Base-by-base conservation (phyloP, 495 filamentous ascomycete species). In the Barbatosphaeria neglecta region DNA sequence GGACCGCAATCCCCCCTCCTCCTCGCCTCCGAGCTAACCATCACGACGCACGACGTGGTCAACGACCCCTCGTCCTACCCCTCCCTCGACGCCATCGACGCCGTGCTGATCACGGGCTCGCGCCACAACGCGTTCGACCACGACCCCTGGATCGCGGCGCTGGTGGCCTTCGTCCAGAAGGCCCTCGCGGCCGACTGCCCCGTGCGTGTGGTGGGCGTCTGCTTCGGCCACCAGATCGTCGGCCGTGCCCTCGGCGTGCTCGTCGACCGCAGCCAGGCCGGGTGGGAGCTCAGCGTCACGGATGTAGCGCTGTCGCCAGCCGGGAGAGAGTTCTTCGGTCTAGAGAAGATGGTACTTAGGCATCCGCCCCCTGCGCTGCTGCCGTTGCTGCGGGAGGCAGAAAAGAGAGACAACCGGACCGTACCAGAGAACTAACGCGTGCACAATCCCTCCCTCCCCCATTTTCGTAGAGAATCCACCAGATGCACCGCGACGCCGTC, bases 201-300 rank as follows among this genome's bases (percentile, higher is more conserved):
- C 31, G 74, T 94, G 18, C 73, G 77, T 19, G 63, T 93, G 18
- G 70, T 95, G 17, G 89, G 87, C 13, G 75, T 92, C 22, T 95
- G 90, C 59, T 95, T 90, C 61, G 90, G 89, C 16, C 90, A 95
- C 59, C 88, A 96, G 65, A 90, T 95, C 43, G 69, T 95, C 43
- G 87, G 76, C 0, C 73, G 89, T 17, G 87, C 88, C 2, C 56
- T 94, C 47, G 85, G 80, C 1, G 72, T 63, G 24, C 75, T 74
- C 39, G 82, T 95, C 7, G 78, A 69, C n/a, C 64, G 77, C 35
- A 85, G 75, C 53, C 69, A 76, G 24, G 61, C 57, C 5, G 87
- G 85, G 7, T 96, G 90, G 90, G 90, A 96, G 60, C 68, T 83
- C 22, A 77, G 82, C 40, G 89, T 93, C 0, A 77, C 73, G 9